These are phyloP conservation scores for Cavenderia fasciculata DNA, from an alignment of 78 protist genomes.

Conservation along the genomic window DNA sequence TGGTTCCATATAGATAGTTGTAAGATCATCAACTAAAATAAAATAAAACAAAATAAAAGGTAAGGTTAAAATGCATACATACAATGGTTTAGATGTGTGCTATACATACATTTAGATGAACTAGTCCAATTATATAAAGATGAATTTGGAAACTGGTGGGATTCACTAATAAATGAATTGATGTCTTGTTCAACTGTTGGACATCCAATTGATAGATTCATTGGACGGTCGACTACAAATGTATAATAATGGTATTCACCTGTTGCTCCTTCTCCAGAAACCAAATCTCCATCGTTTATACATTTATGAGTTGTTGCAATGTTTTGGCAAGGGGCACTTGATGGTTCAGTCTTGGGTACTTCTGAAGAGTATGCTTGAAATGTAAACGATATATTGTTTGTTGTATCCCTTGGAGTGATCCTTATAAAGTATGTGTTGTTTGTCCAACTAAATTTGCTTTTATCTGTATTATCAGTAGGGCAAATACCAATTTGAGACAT, in stretches of 20 bases:
- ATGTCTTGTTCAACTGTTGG: constrained; percentile 52
- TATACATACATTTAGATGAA: no score
- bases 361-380: not conserved
- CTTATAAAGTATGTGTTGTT: constrained; percentile 35
- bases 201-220: not conserved
- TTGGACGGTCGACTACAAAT: constrained; percentile 8
- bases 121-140: no score
- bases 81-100: no score
- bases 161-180: constrained; percentile 39
- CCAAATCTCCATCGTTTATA: constrained; percentile 32
- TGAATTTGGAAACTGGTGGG: constrained; percentile 32
- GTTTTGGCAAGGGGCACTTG: not conserved
- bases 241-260: not conserved
- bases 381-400: not conserved
- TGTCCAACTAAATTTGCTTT: constrained; percentile 1
- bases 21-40: constrained; percentile 42
- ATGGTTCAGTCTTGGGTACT: not conserved
- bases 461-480: constrained; percentile 67
- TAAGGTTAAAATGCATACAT: no score
- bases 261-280: not conserved
- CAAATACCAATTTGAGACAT: no score
- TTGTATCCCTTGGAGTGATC: not conserved
- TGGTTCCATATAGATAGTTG: constrained; percentile 32
- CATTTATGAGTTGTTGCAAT: not conserved
- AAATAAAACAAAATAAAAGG: not conserved